phyloP scores from a whole-genome alignment of 306 rosid species.

The Alnus glutinosa region DNA sequence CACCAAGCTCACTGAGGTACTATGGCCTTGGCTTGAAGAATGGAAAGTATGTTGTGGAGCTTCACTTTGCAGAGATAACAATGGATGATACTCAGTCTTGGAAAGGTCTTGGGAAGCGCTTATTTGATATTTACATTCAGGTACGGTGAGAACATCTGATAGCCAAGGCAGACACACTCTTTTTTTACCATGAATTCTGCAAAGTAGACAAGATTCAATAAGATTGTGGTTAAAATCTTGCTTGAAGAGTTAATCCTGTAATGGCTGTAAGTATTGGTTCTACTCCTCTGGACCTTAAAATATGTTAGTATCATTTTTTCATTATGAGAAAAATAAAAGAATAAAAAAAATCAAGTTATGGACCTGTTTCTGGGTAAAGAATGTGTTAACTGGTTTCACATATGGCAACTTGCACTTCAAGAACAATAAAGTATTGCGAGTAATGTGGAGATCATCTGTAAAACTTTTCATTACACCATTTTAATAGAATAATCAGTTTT shows the following conservation, averaged over 20 bases:
- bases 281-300: background rate
- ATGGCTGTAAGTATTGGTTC: background rate
- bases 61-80: constrained; percentile 43
- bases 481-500: background rate
- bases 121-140: constrained; percentile 44
- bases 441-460: background rate
- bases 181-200: background rate
- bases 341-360: background rate
- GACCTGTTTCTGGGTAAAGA: background rate
- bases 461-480: background rate
- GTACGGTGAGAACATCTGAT: constrained; percentile 15
- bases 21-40: constrained; percentile 35
- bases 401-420: background rate
- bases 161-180: background rate
- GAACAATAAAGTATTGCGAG: background rate
- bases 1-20: constrained; percentile 44
- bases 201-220: background rate
- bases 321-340: background rate
- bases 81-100: constrained; percentile 38
- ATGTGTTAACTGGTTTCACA: background rate
- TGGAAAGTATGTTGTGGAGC: constrained; percentile 31
- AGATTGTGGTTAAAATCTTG: background rate
- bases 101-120: constrained; percentile 45
- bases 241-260: background rate
- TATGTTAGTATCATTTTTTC: background rate